phyloP scores from a whole-genome alignment of 441 rosid species.

The Erodium trifolium region DNA sequence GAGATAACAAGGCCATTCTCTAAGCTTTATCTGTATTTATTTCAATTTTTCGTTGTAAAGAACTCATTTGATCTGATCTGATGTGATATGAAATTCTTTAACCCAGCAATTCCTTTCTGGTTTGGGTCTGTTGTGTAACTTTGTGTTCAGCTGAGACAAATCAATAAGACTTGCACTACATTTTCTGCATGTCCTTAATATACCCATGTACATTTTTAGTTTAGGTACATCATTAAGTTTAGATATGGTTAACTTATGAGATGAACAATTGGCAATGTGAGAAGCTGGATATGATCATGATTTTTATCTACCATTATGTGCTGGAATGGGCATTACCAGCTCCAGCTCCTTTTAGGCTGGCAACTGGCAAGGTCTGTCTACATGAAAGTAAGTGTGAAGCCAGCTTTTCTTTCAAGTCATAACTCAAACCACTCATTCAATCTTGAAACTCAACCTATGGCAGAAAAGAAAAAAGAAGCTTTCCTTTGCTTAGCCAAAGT shows the following conservation, averaged over 20 bases:
- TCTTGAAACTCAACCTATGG: neutral
- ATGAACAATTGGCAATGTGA: neutral
- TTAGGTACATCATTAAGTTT: neutral
- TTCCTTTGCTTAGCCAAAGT: neutral
- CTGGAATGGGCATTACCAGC: neutral
- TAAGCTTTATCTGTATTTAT: slow-evolving; percentile 28
- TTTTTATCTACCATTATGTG: neutral
- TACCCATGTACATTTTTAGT: too few relatives aligned
- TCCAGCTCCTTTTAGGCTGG: neutral
- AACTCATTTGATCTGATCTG: slow-evolving; percentile 20
- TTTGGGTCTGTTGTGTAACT: neutral
- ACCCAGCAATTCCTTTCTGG: slow-evolving; percentile 13
- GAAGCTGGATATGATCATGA: neutral
- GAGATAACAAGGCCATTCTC: slow-evolving; percentile 33
- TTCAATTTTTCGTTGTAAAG: slow-evolving; percentile 31
- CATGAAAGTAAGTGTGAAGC: neutral
- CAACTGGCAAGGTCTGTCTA: neutral
- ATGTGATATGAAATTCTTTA: slow-evolving; percentile 16
- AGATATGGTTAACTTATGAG: neutral
- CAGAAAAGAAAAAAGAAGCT: neutral
- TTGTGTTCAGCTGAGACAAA: neutral
- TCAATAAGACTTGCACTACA: neutral
- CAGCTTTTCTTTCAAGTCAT: neutral
- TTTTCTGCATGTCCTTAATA: neutral
- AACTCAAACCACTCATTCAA: neutral